Conservation (phyloP, 1,139 yeast species). For the Scheffersomyces titani region DNA sequence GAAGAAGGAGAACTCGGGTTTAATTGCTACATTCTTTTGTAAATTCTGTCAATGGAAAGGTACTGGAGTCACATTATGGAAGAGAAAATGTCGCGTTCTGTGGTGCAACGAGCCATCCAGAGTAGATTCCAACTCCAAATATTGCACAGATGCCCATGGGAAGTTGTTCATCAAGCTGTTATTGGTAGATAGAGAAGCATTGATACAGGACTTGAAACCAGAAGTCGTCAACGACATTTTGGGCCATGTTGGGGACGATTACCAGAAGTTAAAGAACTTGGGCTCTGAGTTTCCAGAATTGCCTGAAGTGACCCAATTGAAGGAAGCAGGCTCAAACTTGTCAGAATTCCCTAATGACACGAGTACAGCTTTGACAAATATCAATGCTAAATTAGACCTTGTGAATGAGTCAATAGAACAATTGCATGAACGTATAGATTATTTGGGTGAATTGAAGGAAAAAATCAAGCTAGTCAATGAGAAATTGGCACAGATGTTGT, state of each 20-base stretch:
- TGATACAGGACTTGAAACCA: constrained; percentile 17
- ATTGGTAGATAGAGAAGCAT: constrained; percentile 8
- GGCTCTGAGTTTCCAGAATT: constrained; percentile 45
- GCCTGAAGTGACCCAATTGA: constrained; percentile 30
- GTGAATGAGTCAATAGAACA: constrained; percentile 19
- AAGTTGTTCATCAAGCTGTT: constrained; percentile 44
- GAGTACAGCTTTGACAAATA: constrained; percentile 18
- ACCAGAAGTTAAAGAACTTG: constrained; percentile 19
- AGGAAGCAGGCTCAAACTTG: constrained; percentile 29
- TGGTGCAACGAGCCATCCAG: constrained; percentile 62
- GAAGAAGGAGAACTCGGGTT: constrained; percentile 49
- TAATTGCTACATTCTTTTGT: constrained; percentile 72
- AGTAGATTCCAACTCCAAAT: constrained; percentile 52
- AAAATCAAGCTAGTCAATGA: constrained; percentile 41
- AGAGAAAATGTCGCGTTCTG: constrained; percentile 68
- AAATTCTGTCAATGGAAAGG: constrained; percentile 66
- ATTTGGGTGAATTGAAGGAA: constrained; percentile 35
- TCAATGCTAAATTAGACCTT: constrained; percentile 23
- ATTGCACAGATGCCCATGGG: constrained; percentile 79
- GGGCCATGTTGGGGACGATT: constrained; percentile 11
- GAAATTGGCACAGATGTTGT: constrained; percentile 15
- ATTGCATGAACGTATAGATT: constrained; percentile 18
- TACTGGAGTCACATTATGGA: constrained; percentile 58
- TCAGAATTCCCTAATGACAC: constrained; percentile 33
- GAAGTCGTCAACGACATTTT: constrained; percentile 22